Conservation (phyloP, 192 early-diverging fungal species). For the Diversispora eburnea region DNA sequence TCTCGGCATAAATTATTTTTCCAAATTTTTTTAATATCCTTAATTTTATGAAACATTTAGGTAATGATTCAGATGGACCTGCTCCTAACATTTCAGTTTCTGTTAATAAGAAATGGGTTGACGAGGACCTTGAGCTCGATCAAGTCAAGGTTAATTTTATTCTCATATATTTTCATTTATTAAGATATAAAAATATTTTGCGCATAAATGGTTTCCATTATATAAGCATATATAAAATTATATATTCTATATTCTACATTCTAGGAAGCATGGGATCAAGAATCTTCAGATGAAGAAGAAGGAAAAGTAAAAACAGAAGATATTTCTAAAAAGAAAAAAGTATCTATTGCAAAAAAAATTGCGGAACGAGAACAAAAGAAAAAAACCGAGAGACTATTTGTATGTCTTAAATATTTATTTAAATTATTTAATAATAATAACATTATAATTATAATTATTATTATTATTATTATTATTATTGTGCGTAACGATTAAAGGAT, state of each 20-base stretch:
- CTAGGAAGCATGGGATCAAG: constrained; percentile 57
- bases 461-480: neutral
- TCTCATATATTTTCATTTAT: neutral
- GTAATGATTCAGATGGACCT: constrained; percentile 33
- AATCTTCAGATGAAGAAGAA: constrained; percentile 54
- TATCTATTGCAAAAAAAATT: constrained; percentile 54
- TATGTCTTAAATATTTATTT: neutral
- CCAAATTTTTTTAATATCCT: neutral
- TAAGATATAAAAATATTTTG: too few relatives aligned
- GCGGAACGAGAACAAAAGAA: constrained; percentile 53
- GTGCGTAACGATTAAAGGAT: constrained; percentile 24
- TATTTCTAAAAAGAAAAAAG: constrained; percentile 48
- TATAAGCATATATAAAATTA: neutral
- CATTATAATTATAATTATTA: neutral
- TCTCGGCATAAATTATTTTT: too few relatives aligned
- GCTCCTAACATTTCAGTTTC: constrained; percentile 39
- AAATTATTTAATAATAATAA: neutral
- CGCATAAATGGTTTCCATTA: too few relatives aligned
- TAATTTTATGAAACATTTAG: neutral
- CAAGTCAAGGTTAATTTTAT: constrained; percentile 45
- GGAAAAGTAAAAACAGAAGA: constrained; percentile 33
- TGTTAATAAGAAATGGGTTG: constrained; percentile 58
- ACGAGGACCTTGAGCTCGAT: constrained; percentile 59
- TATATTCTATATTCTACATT: neutral
- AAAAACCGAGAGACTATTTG: constrained; percentile 13